Evolutionary conservation across 2,329 filamentous ascomycete species (phyloP), one percentile per base, ranked within the genome.

Genomic region (Penicillium thymicola): DNA sequence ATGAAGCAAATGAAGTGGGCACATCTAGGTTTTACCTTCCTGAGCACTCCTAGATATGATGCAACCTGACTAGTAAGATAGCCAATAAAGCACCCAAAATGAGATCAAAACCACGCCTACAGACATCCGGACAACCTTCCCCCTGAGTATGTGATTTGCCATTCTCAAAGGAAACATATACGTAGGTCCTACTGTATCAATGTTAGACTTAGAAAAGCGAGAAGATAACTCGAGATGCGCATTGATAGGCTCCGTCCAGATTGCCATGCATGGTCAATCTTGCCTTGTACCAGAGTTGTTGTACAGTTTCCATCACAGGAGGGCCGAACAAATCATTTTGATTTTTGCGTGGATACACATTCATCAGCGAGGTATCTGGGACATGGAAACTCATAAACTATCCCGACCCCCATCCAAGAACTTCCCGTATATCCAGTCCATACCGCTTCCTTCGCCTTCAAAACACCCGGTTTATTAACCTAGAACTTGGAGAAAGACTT

Each of bases 401-500:
- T 72, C 70, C 70, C 70, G 69, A 70, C 60, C 68, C 65, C 59
- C 65, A 59, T 67, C 58, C 63, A 67, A 70, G 64, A 67, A 72
- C 66, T 69, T 68, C 66, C 65, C 64, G 64, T 67, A 69, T 72
- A 70, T 71, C 71, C 70, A 72, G 62, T 71, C 61, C 66, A 70
- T 71, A 70, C 68, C 71, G 67, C 65, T 71, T 66, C 70, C 68
- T 69, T 71, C 69, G 65, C 69, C 66, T 65, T 64, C 63, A 65
- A 65, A 71, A 65, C 66, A 69, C 66, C 67, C 65, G 59, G 58
- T 60, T 67, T 57, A 65, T 60, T 62, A 67, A 70, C 66, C 72
- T 96, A 99, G 86, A 99, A 99, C 87, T 99, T 99, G 85, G 80
- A 85, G 88, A 99, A 99, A 80, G 87, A 81, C 92, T 99, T 99